Conservation (phyloP, 768 basidiomycete species). For the Russula emetica region DNA sequence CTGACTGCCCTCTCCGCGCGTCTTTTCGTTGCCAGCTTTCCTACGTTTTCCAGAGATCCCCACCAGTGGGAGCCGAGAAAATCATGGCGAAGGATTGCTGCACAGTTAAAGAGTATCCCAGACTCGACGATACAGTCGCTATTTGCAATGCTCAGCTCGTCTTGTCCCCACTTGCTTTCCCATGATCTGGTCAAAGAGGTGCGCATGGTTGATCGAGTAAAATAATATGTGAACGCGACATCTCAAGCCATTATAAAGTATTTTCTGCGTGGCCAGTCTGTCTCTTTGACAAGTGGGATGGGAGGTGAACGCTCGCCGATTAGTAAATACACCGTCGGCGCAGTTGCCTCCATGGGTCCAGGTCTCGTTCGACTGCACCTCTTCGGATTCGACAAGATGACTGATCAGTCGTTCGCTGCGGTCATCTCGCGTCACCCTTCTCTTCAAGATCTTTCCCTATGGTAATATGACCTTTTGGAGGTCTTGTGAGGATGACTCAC, state of each 20-base stretch:
- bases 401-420: constrained; percentile 50
- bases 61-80: constrained; percentile 37
- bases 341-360: constrained; percentile 35
- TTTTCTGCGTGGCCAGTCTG: constrained; percentile 51
- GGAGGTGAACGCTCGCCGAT: constrained; percentile 42
- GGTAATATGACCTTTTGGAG: constrained; percentile 39
- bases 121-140: constrained; percentile 48
- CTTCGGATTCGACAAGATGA: constrained; percentile 47
- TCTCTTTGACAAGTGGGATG: constrained; percentile 46
- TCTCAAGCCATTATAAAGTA: constrained; percentile 41
- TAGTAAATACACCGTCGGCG: constrained; percentile 45
- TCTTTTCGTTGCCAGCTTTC: constrained; percentile 46
- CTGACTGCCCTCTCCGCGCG: constrained; percentile 50
- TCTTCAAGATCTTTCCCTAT: constrained; percentile 48
- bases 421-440: constrained; percentile 43
- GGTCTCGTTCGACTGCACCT: constrained; percentile 44
- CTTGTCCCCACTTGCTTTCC: constrained; percentile 49
- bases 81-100: constrained; percentile 31
- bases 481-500: neutral
- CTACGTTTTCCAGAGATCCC: constrained; percentile 39
- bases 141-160: constrained; percentile 47
- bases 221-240: neutral
- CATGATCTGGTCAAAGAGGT: constrained; percentile 57
- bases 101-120: constrained; percentile 47
- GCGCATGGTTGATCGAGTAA: constrained; percentile 23